Conservation (phyloP, 495 filamentous ascomycete species). For the Talaromyces liani region DNA sequence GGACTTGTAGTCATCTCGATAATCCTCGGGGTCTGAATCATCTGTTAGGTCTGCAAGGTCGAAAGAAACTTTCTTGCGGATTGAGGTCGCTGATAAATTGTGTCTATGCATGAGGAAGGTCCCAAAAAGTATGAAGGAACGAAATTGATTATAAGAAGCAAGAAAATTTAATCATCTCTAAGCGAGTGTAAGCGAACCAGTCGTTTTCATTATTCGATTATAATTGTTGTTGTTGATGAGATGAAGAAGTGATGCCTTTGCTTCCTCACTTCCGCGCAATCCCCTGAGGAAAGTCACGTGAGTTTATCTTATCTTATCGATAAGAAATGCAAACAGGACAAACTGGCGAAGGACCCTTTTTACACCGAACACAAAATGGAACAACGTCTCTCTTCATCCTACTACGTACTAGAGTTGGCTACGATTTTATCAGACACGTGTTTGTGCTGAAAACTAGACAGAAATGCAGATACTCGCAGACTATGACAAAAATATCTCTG, state of each 20-base stretch:
- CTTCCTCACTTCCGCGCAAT: not conserved
- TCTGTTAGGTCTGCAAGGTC: conserved; percentile 7
- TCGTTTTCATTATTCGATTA: not conserved
- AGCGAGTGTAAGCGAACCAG: not conserved
- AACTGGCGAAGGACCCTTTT: not conserved
- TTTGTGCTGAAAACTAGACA: too few species aligned
- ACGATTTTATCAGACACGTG: too few species aligned
- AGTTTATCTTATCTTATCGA: not conserved
- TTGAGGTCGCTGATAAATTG: conserved; percentile 2
- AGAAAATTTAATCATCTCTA: not conserved
- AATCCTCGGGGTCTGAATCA: conserved; percentile 8
- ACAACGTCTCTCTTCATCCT: not conserved
- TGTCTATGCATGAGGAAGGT: conserved; percentile 7
- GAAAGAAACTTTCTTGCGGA: conserved; percentile 10
- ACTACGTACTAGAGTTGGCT: not conserved
- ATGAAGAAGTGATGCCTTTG: not conserved
- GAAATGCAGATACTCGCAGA: too few species aligned
- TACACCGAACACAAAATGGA: not conserved
- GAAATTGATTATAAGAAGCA: not conserved
- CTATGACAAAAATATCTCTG: too few species aligned
- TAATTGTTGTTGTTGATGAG: not conserved
- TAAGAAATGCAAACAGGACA: not conserved
- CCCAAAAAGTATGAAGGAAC: not conserved
- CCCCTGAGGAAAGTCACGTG: not conserved
- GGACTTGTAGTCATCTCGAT: conserved; percentile 5